A percentile compares a stretch with the other conserved stretches of the same genome.
phyloP scores from a whole-genome alignment of 345 rosid species.

The Melaleuca alternifolia region DNA sequence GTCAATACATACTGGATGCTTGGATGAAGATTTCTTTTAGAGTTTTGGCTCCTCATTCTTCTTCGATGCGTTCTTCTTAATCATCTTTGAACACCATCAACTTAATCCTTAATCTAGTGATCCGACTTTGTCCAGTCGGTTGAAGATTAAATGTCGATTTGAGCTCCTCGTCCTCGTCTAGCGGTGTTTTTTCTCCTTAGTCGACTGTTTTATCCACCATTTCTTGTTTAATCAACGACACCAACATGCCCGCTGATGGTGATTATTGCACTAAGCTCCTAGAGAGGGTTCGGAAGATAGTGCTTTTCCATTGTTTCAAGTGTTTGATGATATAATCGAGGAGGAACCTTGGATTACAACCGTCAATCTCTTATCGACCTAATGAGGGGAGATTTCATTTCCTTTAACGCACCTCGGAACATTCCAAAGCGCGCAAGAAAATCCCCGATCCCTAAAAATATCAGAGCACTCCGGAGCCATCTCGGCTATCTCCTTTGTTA shows the following conservation, averaged over 20 bases:
- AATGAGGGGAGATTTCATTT: background rate
- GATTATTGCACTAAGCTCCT: background rate
- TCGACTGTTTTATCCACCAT: no score
- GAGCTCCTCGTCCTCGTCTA: no score
- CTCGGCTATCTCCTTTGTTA: background rate
- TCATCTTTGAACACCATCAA: background rate
- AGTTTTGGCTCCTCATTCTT: background rate
- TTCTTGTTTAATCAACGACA: background rate
- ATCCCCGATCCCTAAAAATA: background rate
- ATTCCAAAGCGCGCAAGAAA: background rate
- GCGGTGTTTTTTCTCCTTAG: no score
- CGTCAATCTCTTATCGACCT: background rate
- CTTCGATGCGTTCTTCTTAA: background rate
- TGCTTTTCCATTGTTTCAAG: background rate
- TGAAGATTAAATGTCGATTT: no score
- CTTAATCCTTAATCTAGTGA: background rate
- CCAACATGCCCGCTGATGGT: background rate
- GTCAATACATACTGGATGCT: background rate
- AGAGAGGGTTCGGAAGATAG: background rate
- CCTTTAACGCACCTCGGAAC: background rate
- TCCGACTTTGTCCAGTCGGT: no score
- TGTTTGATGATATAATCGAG: background rate
- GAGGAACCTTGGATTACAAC: background rate
- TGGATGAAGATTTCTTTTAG: background rate
- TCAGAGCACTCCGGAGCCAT: background rate